Evolutionary conservation across 2,329 filamentous ascomycete species (phyloP), one percentile per base, ranked within the genome.

Genomic region (Hypoxylon sp.): DNA sequence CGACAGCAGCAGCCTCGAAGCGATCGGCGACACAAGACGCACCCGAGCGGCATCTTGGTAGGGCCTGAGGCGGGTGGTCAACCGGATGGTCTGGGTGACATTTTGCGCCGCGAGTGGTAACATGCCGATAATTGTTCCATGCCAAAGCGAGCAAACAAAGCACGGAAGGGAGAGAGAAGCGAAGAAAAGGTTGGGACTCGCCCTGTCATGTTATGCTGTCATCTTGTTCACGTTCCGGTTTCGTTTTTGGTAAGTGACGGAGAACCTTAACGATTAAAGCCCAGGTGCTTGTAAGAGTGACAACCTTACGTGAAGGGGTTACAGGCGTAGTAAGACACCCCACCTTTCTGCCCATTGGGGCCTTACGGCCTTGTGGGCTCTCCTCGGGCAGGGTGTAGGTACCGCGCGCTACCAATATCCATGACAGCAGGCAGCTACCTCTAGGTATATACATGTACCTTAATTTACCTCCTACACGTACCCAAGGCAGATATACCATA

Each of bases 91-190:
- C 64, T 67, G 75, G 70, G 77, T 74, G 74, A 75, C 74, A 74
- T 75, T 73, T 70, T 77, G 78, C 76, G 79, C 76, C 71, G 74
- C 76, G 73, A 74, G 71, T 72, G 74, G 74, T 69, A 74, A 72
- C 79, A 81, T 81, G 69, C 72, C 74, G 69, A 63, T 65, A 63
- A 55, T 68, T 72, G 71, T 70, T 72, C 71, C 71, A 73, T 73
- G 61, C 69, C 69, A 70, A 55, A 61, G 35, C 49, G 46, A 52
- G 59, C 43, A 33, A 33, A 33, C 42, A 33, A 46, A 47, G n/a
- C n/a, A 47, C 20, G 20, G 23, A 43, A 24, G 21, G 18, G 11
- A 43, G 33, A 45, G 13, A 53, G 17, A 35, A 5, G 37, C 31
- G 10, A 26, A 38, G n/a, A 6, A 48, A 47, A 23, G 17, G 38